Evolutionary conservation across 129 eudicot species (phyloP), one percentile per base, ranked within the genome.

Genomic region (Centrapalus pauciflorus): DNA sequence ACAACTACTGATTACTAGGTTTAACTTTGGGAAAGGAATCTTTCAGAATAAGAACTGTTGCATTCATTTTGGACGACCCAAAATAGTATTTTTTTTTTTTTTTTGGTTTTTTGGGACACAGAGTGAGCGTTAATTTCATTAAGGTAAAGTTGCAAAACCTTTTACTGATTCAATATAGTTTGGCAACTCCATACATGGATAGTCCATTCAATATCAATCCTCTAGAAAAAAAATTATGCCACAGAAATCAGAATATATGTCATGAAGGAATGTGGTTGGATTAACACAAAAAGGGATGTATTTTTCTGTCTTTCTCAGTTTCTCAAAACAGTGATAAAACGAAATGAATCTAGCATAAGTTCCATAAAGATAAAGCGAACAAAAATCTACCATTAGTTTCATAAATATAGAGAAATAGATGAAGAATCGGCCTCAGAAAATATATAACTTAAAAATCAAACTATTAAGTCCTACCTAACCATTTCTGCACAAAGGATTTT

Each of bases 401-500:
- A n/a, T n/a, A n/a, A n/a, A n/a, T n/a, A n/a, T n/a, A n/a, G n/a
- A n/a, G 21, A 4, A 46, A 46, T 16, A 46, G 10, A 46, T 46
- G 17, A 46, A n/a, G 24, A 14, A 16, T 14, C 52, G 14, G 52
- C 52, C 52, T 46, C 23, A 46, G 24, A 46, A 43, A 43, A 46
- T 16, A 46, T 1, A 46, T 14, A 24, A 46, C 9, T 24, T 46
- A 3, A 21, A 46, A 46, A 46, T 6, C 52, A 46, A 46, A 23
- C 40, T 3, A 16, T 11, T 27, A 26, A 16, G 50, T 71, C 32
- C 70, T 89, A 94, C 99, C 99, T 86, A 77, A 94, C 78, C 86
- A 94, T 78, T 66, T 94, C 95, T 21, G 79, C 79, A 74, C 93
- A 89, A 5, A 89, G 82, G 66, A 80, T 78, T 76, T 72, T 81